These are phyloP conservation scores for Botrytis aclada DNA, from an alignment of 2,329 filamentous ascomycete genomes.

Conservation along the genomic window DNA sequence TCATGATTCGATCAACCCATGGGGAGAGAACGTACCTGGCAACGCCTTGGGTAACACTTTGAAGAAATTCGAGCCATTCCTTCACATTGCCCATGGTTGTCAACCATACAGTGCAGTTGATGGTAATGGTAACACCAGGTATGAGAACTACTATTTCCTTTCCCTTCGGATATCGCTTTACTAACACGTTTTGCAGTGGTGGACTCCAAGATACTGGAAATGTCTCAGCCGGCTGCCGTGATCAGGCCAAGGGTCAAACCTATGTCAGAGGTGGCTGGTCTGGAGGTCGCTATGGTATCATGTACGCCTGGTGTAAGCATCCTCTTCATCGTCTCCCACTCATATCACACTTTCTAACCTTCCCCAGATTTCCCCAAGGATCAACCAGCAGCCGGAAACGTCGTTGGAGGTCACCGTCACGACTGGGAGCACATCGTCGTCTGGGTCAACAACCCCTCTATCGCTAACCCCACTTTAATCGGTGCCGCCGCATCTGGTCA, in stretches of 20 bases:
- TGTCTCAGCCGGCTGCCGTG: neutral
- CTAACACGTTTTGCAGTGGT: neutral
- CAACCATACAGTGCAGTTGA: constrained; percentile 2
- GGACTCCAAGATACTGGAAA: neutral
- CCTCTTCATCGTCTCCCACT: too few relatives aligned
- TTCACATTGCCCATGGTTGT: neutral
- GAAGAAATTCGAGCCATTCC: neutral
- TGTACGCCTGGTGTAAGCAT: neutral
- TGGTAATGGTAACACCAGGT: neutral
- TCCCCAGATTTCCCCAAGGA: neutral
- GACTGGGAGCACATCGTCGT: neutral
- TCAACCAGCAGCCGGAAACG: neutral
- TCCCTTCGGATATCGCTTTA: neutral
- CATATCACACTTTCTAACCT: neutral
- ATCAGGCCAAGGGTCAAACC: neutral
- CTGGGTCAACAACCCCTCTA: neutral
- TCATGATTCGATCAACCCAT: neutral
- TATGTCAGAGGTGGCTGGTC: neutral
- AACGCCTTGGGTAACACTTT: neutral
- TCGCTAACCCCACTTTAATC: neutral
- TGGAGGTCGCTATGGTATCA: neutral
- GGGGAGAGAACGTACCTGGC: neutral
- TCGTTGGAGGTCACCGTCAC: neutral
- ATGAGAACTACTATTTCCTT: neutral
- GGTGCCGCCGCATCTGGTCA: neutral